These are phyloP conservation scores for Suillus luteus DNA, from an alignment of 768 basidiomycete species.

Conservation along the genomic window DNA sequence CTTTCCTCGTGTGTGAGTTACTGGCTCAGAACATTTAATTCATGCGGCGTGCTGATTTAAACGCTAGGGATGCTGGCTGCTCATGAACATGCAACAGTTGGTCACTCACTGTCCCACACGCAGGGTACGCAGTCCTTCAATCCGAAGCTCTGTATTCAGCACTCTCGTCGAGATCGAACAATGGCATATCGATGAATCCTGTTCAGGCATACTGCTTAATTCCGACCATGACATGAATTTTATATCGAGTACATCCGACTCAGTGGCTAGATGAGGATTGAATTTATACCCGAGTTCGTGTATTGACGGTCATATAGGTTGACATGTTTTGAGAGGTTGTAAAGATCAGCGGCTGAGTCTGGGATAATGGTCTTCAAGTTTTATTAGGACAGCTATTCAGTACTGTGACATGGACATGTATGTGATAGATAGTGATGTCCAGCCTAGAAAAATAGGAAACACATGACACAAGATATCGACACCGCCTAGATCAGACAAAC, in stretches of 20 bases:
- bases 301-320: neutral
- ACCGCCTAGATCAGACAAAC: neutral
- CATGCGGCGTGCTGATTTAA: neutral
- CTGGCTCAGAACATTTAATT: neutral
- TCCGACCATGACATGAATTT: neutral
- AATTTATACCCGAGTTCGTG: neutral
- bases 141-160: neutral
- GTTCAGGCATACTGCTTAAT: neutral
- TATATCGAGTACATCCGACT: neutral
- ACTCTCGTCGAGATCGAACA: neutral
- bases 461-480: neutral
- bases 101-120: neutral
- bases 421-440: too few relatives aligned
- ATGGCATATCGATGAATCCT: neutral
- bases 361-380: neutral
- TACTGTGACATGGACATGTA: neutral
- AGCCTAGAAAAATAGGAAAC: too few relatives aligned
- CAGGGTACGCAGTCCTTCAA: neutral
- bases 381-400: neutral
- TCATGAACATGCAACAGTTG: neutral
- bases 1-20: neutral
- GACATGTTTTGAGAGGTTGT: neutral
- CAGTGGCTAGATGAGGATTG: neutral
- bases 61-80: neutral
- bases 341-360: neutral